Evolutionary conservation across 106 monocot species (phyloP).

Genomic region (Amphibolis antarctica): DNA sequence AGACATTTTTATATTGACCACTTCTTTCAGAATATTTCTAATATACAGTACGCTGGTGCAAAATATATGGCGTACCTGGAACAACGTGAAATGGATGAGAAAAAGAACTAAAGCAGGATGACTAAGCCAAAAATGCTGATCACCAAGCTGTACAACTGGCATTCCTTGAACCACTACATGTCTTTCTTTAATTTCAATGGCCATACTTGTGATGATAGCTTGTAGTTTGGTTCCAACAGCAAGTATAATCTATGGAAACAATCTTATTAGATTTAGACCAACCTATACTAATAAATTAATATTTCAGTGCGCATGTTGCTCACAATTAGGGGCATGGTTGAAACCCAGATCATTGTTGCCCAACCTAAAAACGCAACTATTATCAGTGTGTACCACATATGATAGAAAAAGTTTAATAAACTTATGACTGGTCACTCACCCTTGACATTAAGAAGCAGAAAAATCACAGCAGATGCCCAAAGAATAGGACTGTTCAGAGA

Average conservation of each 20-base stretch:
- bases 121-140: slow-evolving; percentile 60
- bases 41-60: not conserved
- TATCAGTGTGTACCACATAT: not conserved
- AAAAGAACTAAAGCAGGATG: slow-evolving; percentile 39
- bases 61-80: slow-evolving; percentile 17
- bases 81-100: slow-evolving; percentile 64
- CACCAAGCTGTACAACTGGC: slow-evolving; percentile 58
- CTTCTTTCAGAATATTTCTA: not conserved
- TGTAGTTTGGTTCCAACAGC: slow-evolving; percentile 61
- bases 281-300: not conserved
- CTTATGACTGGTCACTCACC: slow-evolving; percentile 5
- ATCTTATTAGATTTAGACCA: not conserved
- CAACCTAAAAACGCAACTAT: slow-evolving; percentile 26
- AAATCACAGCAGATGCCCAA: slow-evolving; percentile 15
- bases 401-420: not conserved
- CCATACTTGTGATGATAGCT: slow-evolving; percentile 53
- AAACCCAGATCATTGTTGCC: slow-evolving; percentile 56
- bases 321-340: slow-evolving; percentile 58
- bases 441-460: slow-evolving; percentile 20
- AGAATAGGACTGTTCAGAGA: slow-evolving; percentile 12
- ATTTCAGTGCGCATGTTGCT: slow-evolving; percentile 1
- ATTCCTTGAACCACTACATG: slow-evolving; percentile 74
- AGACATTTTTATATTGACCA: too few species aligned
- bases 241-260: slow-evolving; percentile 36
- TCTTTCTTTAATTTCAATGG: slow-evolving; percentile 58